Evolutionary conservation across 2,329 filamentous ascomycete species (phyloP), one percentile per base, ranked within the genome.

Genomic region (Hypoxylon sp.): DNA sequence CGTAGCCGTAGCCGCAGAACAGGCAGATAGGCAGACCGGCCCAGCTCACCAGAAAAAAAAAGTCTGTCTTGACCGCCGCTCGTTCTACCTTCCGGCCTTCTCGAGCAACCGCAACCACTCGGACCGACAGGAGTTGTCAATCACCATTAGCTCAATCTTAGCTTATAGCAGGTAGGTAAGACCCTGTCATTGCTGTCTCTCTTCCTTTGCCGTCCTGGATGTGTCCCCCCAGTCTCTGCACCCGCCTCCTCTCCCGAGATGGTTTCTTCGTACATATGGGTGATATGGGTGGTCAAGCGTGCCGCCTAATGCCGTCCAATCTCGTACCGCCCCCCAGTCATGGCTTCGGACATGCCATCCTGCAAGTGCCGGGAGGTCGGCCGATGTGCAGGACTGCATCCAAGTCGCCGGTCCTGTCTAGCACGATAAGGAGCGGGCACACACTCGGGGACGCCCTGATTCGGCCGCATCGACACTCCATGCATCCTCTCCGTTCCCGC

Each of bases 341-440:
- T 46, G 45, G 38, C 35, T 45, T 57, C 48, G 61, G 48, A 42
- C 38, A 42, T 23, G n/a, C 13, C 58, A 51, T 58, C 61, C 58
- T 59, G 54, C 58, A 46, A 60, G 58, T 48, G 58, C 54, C 55
- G 49, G 58, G 55, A 33, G 55, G 57, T 52, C 48, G 55, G 57
- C 48, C 48, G 55, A 64, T 64, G 61, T 55, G 61, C 52, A 55
- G 37, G 48, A 51, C 55, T 63, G 61, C 58, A 63, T 63, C 42
- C 40, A 54, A 58, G 48, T 55, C 51, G 59, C 47, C 61, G 48
- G 58, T 57, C 45, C 46, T 63, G 27, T 50, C 54, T 60, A 57
- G 50, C 47, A 52, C 48, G 50, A 51, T 40, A 55, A 53, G 48
- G 47, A 42, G 4, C 42, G 8, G n/a, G 23, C n/a, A 26, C 18